Evolutionary conservation across 306 rosid species (phyloP).

Genomic region (Fagus sylvatica): DNA sequence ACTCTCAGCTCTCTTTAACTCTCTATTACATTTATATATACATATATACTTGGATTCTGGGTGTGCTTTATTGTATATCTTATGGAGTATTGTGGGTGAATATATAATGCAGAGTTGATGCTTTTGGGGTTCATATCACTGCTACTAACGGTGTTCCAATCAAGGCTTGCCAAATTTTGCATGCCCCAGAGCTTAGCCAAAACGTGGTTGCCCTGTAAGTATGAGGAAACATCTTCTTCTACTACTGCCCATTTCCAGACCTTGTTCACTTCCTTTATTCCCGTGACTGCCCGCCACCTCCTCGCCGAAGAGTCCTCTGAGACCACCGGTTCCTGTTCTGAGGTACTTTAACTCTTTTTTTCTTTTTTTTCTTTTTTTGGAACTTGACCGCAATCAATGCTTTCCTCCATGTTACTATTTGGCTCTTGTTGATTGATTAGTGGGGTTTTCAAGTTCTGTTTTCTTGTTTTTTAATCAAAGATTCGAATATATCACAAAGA

Average conservation of each 20-base stretch:
- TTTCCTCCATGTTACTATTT: too few relatives aligned
- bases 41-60: not conserved
- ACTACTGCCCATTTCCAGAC: conserved; percentile 26
- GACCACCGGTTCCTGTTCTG: conserved; percentile 7
- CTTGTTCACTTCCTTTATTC: not conserved
- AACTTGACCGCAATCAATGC: too few relatives aligned
- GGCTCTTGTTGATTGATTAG: too few relatives aligned
- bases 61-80: not conserved
- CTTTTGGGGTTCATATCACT: conserved; percentile 41
- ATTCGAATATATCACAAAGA: too few relatives aligned
- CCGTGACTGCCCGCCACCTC: conserved; percentile 21
- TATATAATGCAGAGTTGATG: conserved; percentile 33
- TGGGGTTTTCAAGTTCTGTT: too few relatives aligned
- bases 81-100: not conserved
- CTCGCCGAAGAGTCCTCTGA: conserved; percentile 25
- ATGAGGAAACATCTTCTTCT: not conserved
- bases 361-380: not conserved
- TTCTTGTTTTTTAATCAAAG: not conserved
- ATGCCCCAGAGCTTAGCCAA: conserved; percentile 24
- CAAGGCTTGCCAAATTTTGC: conserved; percentile 26
- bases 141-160: conserved; percentile 33
- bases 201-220: conserved; percentile 34
- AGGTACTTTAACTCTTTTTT: not conserved
- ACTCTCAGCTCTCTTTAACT: not conserved
- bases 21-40: not conserved